A percentile compares a stretch with the other conserved stretches of the same genome.
phyloP scores from a whole-genome alignment of 2,329 filamentous ascomycete species.

The Fusarium sp. region DNA sequence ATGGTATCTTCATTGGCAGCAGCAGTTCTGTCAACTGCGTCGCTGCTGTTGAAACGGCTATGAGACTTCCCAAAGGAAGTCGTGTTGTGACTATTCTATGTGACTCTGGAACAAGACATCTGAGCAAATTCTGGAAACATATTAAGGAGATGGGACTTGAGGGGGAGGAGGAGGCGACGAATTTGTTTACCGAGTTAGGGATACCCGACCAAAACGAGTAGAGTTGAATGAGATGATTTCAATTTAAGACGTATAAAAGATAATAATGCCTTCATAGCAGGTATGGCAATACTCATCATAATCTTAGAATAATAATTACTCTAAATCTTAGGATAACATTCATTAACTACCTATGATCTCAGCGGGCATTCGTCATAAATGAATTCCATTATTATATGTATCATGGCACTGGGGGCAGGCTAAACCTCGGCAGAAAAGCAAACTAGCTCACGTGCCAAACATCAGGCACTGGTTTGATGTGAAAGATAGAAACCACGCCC shows the following conservation, averaged over 20 bases:
- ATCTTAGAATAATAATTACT: too few relatives aligned
- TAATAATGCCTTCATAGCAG: too few relatives aligned
- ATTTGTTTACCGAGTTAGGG: slow-evolving; percentile 63
- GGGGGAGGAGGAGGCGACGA: slow-evolving; percentile 51
- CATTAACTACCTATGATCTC: too few relatives aligned
- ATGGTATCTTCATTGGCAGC: slow-evolving; percentile 94
- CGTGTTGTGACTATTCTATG: slow-evolving; percentile 86
- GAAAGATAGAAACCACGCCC: slow-evolving; percentile 17
- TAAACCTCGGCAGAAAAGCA: slow-evolving; percentile 27
- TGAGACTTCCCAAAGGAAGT: slow-evolving; percentile 69
- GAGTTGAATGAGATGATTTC: neutral
- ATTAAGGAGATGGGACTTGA: slow-evolving; percentile 76
- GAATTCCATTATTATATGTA: too few relatives aligned
- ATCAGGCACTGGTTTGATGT: slow-evolving; percentile 17
- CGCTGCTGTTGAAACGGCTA: slow-evolving; percentile 76
- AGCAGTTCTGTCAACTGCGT: slow-evolving; percentile 98
- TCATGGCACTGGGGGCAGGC: too few relatives aligned
- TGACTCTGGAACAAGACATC: slow-evolving; percentile 82
- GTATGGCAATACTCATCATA: too few relatives aligned
- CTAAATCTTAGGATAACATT: too few relatives aligned
- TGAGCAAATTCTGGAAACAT: slow-evolving; percentile 87
- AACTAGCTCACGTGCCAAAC: slow-evolving; percentile 31
- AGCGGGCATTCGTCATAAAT: too few relatives aligned
- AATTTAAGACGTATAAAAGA: too few relatives aligned
- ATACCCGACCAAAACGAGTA: slow-evolving; percentile 47